Conservation (phyloP, 2,329 filamentous ascomycete species). For the Verticillium isaacii region DNA sequence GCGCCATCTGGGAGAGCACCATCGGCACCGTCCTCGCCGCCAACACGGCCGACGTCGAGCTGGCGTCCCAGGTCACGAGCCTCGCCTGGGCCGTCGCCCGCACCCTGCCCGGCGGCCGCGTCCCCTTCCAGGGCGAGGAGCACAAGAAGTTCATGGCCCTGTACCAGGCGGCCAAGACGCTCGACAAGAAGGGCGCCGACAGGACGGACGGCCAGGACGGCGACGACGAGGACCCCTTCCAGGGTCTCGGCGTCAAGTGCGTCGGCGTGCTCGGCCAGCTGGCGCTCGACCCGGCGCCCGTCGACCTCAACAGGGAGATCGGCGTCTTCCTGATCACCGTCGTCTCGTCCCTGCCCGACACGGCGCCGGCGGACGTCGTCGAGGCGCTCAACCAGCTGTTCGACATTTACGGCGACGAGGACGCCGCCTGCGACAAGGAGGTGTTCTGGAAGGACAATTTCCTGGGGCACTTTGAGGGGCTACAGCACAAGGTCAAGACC, state of each 20-base stretch:
- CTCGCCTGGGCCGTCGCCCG: conserved; percentile 62
- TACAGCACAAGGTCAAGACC: conserved; percentile 47
- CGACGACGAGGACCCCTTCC: conserved; percentile 49
- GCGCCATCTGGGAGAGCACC: conserved; percentile 52
- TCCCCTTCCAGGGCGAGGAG: conserved; percentile 46
- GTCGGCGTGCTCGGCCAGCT: conserved; percentile 62
- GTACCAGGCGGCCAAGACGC: conserved; percentile 52
- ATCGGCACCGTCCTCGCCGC: conserved; percentile 53
- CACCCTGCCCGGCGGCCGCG: conserved; percentile 40
- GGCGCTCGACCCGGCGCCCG: conserved; percentile 48
- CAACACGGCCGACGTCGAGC: conserved; percentile 56
- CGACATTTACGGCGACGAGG: conserved; percentile 62
- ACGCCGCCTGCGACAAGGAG: conserved; percentile 49
- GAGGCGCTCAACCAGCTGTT: conserved; percentile 64
- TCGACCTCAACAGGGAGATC: conserved; percentile 55
- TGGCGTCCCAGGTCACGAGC: conserved; percentile 60
- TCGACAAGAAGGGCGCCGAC: conserved; percentile 15
- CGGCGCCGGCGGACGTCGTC: conserved; percentile 52
- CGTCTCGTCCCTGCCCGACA: conserved; percentile 45
- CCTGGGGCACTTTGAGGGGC: conserved; percentile 51
- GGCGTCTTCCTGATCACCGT: conserved; percentile 58
- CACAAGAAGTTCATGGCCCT: conserved; percentile 61
- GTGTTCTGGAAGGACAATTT: conserved; percentile 63
- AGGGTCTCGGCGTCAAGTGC: conserved; percentile 60
- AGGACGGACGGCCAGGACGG: conserved; percentile 14